Evolutionary conservation across 768 basidiomycete genomes (phyloP), one percentile per base, ranked within the genome.

Genomic region (Tremella mesenterica): DNA sequence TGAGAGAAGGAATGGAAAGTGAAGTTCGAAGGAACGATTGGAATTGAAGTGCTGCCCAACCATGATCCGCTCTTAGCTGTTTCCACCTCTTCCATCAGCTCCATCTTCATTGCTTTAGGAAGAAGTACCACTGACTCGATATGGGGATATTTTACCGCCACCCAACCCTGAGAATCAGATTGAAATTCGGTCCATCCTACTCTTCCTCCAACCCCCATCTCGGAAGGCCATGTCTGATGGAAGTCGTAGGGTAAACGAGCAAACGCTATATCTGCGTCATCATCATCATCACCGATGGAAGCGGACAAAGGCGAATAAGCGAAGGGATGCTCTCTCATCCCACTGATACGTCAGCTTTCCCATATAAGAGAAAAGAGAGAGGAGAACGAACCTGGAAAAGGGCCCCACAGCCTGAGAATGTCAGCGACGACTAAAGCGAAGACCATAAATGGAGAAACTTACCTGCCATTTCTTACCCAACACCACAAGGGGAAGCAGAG

Each of bases 1-100:
- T 81, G 9, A 46, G 3, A 0, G 27, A 9, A 45, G 77, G 72
- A 16, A 90, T 56, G 1, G 79, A 83, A 4, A 91, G 53, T 9
- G 78, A 79, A 0, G 85, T 80, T 30, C 80, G 82, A 16, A 91
- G 76, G 27, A 89, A 73, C 7, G 80, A 78, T 61, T 88, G 82
- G 62, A 88, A 85, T 70, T 93, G 89, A 16, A 91, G 73, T 20
- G 81, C 83, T 21, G 88, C 84, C 89, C 89, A 91, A 12, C 89
- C 89, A 72, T 88, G 85, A 1, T 84, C 83, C 23, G 79, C 76
- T 12, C 88, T 82, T 50, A 91, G 76, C 46, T 78, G 76, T 27
- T 79, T 70, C 89, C 87, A 90, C 39, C 86, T 86, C 23, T 28
- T 26, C 10, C 36, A 18, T 58, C 44, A 49, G 53, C 46, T 23